phyloP scores from a whole-genome alignment of 805 yeast genomes.

The Huiozyma naganishii region DNA sequence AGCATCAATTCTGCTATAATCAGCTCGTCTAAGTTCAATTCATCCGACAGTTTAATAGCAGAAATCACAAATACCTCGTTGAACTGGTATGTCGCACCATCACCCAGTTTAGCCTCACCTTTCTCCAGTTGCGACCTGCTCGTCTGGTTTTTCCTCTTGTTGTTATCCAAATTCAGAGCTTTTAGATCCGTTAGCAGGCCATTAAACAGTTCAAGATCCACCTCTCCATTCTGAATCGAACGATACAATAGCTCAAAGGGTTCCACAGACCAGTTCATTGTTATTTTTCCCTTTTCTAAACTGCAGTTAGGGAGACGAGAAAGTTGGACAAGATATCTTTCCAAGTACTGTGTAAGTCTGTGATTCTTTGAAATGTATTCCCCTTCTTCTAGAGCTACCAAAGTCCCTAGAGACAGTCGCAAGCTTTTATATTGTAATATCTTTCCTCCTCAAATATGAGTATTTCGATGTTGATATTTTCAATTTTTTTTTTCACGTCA shows the following conservation, averaged over 20 bases:
- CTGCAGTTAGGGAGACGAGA: no score
- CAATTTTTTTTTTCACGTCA: no score
- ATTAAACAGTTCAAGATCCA: constrained; percentile 17
- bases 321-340: no score
- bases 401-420: no score
- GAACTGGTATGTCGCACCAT: constrained; percentile 39
- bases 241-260: constrained; percentile 37
- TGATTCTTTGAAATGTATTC: no score
- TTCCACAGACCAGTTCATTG: constrained; percentile 20
- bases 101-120: constrained; percentile 39
- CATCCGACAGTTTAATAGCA: constrained; percentile 48
- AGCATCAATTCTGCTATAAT: constrained; percentile 59
- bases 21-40: constrained; percentile 66
- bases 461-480: no score
- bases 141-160: constrained; percentile 31
- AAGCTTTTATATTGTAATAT: no score
- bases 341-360: no score
- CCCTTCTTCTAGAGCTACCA: no score
- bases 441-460: no score
- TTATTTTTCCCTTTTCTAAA: no score
- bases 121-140: constrained; percentile 38
- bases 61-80: constrained; percentile 55
- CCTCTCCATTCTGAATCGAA: constrained; percentile 29
- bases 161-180: constrained; percentile 32
- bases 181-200: constrained; percentile 37